Percentiles rank a stretch among this genome's conserved stretches.
phyloP scores from a whole-genome alignment of 306 rosid species.

The Gastrolobium villosum region DNA sequence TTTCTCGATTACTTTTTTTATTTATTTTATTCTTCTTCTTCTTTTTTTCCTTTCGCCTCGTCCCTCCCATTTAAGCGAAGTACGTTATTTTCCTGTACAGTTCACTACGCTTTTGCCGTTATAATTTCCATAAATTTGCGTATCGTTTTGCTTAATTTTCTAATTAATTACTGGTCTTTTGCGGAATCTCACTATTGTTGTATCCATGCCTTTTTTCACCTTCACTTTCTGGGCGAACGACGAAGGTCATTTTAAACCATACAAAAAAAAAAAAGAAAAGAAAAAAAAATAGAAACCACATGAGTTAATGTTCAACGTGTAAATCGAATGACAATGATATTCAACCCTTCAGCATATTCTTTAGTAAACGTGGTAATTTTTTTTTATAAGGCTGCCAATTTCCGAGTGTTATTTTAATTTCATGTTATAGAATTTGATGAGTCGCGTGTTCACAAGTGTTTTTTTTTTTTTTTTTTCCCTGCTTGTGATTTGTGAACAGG shows the following conservation, averaged over 20 bases:
- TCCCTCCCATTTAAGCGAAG: not conserved
- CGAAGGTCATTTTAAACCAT: constrained; percentile 30
- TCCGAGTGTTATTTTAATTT: too few relatives aligned
- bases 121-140: not conserved
- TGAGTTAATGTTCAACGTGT: not conserved
- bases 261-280: not conserved
- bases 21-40: not conserved
- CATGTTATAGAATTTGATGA: too few relatives aligned
- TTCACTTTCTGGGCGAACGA: constrained; percentile 31
- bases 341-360: constrained; percentile 12
- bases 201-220: not conserved
- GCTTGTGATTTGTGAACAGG: constrained; percentile 61
- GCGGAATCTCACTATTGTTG: constrained; percentile 27
- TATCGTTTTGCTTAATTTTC: not conserved
- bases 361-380: constrained; percentile 5
- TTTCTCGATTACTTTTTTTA: not conserved
- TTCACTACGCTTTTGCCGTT: not conserved
- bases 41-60: not conserved
- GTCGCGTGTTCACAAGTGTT: too few relatives aligned
- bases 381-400: too few relatives aligned
- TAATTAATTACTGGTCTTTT: constrained; percentile 14
- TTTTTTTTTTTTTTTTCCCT: not conserved
- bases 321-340: not conserved
- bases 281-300: not conserved
- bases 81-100: not conserved